These are phyloP conservation scores for Chlamydomonas eustigma DNA, from an alignment of 139 green algal genomes.

Conservation along the genomic window DNA sequence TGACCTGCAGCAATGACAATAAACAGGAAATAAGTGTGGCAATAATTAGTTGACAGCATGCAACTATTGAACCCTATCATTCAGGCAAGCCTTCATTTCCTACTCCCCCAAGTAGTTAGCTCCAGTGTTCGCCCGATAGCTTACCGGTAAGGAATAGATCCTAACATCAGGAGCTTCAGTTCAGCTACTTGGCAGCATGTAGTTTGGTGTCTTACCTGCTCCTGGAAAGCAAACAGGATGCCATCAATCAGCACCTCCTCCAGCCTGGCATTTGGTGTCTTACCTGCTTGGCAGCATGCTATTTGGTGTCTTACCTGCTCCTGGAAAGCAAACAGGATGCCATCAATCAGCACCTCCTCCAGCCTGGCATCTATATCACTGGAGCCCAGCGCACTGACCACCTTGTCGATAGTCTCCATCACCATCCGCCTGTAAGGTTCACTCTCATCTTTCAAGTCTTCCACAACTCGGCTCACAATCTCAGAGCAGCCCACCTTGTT, in stretches of 20 bases:
- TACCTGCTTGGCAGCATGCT: too few species aligned
- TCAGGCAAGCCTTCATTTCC: too few species aligned
- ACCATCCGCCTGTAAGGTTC: slow-evolving; percentile 97
- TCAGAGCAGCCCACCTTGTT: slow-evolving; percentile 81
- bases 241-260: slow-evolving; percentile 98
- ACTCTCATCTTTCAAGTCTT: slow-evolving; percentile 98
- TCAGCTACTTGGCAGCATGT: too few species aligned
- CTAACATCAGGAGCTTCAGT: too few species aligned
- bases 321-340: slow-evolving; percentile 98
- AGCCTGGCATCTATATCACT: slow-evolving; percentile 91
- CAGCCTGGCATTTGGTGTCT: slow-evolving; percentile 84
- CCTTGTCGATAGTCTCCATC: slow-evolving; percentile 94
- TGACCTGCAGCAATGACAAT: slow-evolving; percentile 45
- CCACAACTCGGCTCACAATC: slow-evolving; percentile 90
- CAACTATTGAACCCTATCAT: too few species aligned
- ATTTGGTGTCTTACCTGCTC: slow-evolving; percentile 91
- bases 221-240: slow-evolving; percentile 98
- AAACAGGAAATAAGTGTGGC: too few species aligned
- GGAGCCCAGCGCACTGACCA: slow-evolving; percentile 82
- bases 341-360: slow-evolving; percentile 97
- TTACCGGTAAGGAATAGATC: too few species aligned
- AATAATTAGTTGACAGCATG: too few species aligned
- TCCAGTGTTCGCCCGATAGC: too few species aligned
- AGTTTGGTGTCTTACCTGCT: too few species aligned
- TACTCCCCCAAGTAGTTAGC: too few species aligned